Conservation (phyloP, 2,329 filamentous ascomycete species). For the Bipolaris victoriae region DNA sequence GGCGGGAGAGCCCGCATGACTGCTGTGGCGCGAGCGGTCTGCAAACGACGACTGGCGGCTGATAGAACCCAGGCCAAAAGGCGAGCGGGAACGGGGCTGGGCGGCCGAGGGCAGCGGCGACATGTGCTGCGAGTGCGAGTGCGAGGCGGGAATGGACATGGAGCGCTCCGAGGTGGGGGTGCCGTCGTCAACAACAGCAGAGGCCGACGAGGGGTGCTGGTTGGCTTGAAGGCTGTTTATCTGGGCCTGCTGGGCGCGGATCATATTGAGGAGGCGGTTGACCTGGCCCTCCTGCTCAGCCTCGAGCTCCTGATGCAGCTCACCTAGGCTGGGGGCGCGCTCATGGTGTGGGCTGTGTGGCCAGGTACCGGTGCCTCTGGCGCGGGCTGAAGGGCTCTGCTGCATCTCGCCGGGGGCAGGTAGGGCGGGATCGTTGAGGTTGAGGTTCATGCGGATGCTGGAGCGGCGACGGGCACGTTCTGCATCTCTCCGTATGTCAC, state of each 20-base stretch:
- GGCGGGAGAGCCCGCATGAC: conserved; percentile 52
- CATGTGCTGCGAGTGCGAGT: conserved; percentile 31
- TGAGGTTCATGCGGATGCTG: conserved; percentile 73
- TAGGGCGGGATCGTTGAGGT: conserved; percentile 71
- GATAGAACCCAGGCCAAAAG: conserved; percentile 43
- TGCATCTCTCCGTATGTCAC: conserved; percentile 53
- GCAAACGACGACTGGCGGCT: conserved; percentile 54
- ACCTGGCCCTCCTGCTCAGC: conserved; percentile 81
- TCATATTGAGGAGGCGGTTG: conserved; percentile 78
- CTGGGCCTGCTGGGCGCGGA: conserved; percentile 75
- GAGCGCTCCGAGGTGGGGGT: conserved; percentile 57
- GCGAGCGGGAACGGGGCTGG: conserved; percentile 48
- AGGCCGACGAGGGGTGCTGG: conserved; percentile 49
- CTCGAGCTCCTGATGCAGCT: conserved; percentile 79
- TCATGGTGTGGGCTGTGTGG: conserved; percentile 66
- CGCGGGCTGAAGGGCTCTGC: conserved; percentile 50
- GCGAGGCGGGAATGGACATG: conserved; percentile 49
- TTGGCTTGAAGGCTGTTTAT: conserved; percentile 63
- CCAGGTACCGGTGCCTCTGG: conserved; percentile 35
- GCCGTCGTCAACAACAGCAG: conserved; percentile 61
- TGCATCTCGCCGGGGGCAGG: conserved; percentile 73
- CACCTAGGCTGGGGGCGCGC: conserved; percentile 73
- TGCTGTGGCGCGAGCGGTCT: conserved; percentile 46
- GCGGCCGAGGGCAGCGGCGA: conserved; percentile 56
- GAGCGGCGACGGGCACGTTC: conserved; percentile 66